phyloP scores from a whole-genome alignment of 345 rosid species.

The Pistacia atlantica region DNA sequence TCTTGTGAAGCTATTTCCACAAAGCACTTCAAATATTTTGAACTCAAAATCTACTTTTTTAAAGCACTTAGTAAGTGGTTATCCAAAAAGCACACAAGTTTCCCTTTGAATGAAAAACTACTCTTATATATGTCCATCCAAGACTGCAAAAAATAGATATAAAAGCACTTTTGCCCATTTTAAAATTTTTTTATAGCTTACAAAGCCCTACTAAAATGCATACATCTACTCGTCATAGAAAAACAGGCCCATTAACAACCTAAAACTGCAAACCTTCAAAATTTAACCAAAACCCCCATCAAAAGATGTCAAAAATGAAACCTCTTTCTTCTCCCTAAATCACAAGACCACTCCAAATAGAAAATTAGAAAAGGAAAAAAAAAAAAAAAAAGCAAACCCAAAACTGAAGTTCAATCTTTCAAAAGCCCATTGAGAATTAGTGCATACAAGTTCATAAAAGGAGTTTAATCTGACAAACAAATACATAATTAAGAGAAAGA shows the following conservation, averaged over 20 bases:
- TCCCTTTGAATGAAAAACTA: neutral
- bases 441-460: neutral
- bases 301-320: neutral
- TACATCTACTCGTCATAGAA: neutral
- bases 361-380: too few relatives aligned
- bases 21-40: too few relatives aligned
- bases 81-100: neutral
- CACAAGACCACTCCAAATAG: neutral
- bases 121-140: neutral
- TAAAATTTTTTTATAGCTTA: too few relatives aligned
- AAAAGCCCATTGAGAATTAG: neutral
- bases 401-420: neutral
- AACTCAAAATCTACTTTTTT: too few relatives aligned
- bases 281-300: too few relatives aligned
- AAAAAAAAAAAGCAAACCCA: neutral
- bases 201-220: neutral
- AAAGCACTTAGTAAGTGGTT: neutral
- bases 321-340: neutral
- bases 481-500: too few relatives aligned
- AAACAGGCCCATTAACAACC: neutral
- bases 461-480: too few relatives aligned
- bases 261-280: neutral
- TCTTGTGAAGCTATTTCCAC: neutral
- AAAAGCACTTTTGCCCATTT: neutral
- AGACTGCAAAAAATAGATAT: neutral